Evolutionary conservation across 2,329 filamentous ascomycete species (phyloP), one percentile per base, ranked within the genome.

Genomic region (Fusarium kyushuense): DNA sequence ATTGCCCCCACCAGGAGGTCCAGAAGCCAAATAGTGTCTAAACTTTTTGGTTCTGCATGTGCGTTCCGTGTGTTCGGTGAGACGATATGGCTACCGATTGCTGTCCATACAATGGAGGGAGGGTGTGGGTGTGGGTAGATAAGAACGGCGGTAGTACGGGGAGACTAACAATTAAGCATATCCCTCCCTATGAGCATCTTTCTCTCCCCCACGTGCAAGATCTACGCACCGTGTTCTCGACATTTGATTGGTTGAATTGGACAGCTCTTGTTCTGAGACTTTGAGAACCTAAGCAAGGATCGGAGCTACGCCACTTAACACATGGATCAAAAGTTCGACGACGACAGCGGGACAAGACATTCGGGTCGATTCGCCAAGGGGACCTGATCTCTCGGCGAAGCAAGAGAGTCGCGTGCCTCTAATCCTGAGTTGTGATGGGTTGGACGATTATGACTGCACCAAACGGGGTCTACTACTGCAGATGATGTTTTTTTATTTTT

Each of bases 41-140:
- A 23, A 13, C 23, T 14, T 19, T 29, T 35, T 38, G 12, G 48
- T 25, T 25, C 14, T 41, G 21, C 21, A 29, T 43, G 16, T 27
- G 25, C 25, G 27, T 19, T 14, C 27, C 27, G 42, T 30, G 17
- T 45, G 25, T 62, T 71, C 69, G 70, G 70, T 72, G 66, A 72
- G 64, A 69, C 56, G 58, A 70, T 72, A 43, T 30, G 67, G 69
- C 60, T 65, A 72, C 65, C 69, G 69, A 64, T 67, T 54, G 33
- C 47, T 42, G 43, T 41, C 27, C n/a, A 30, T 45, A n/a, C 12
- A 30, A 17, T 45, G 30, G 6, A 6, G 30, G 30, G 30, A 33
- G 32, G 32, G 32, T 33, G 7, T 33, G 32, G 35, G 54, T n/a
- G 55, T 54, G 32, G 3, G 19, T 42, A 25, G 36, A 13, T 59